These are phyloP conservation scores for Clarireedia homoeocarpa DNA, from an alignment of 2,329 filamentous ascomycete genomes.

Conservation along the genomic window DNA sequence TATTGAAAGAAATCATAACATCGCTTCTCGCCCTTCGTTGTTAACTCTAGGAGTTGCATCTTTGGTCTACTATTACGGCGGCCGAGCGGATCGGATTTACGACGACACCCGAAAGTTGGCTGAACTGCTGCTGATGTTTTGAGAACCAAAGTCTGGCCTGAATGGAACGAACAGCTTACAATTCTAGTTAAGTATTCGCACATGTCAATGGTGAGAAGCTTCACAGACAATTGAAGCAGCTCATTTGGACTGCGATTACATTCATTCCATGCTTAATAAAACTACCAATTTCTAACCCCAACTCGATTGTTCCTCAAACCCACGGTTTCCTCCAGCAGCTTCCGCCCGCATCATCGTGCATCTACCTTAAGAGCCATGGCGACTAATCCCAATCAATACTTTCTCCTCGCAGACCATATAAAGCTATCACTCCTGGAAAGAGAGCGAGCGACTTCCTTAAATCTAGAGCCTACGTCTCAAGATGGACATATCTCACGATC, in stretches of 20 bases:
- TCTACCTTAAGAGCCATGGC: slow-evolving; percentile 33
- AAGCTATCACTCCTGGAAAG: slow-evolving; percentile 92
- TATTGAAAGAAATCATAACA: background rate
- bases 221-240: background rate
- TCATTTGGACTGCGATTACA: background rate
- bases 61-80: background rate
- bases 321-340: background rate
- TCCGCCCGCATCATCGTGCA: background rate
- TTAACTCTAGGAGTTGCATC: background rate
- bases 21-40: no score
- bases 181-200: no score
- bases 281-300: background rate
- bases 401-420: slow-evolving; percentile 91
- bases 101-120: background rate
- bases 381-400: slow-evolving; percentile 64
- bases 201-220: background rate
- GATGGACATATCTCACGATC: slow-evolving; percentile 86
- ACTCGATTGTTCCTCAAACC: background rate
- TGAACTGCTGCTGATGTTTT: background rate
- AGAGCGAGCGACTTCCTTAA: slow-evolving; percentile 73
- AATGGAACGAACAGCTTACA: background rate
- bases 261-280: background rate
- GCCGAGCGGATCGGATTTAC: background rate
- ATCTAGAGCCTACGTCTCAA: slow-evolving; percentile 63
- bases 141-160: background rate